Conservation (phyloP, 2,329 filamentous ascomycete species). For the Neurospora crassa region DNA sequence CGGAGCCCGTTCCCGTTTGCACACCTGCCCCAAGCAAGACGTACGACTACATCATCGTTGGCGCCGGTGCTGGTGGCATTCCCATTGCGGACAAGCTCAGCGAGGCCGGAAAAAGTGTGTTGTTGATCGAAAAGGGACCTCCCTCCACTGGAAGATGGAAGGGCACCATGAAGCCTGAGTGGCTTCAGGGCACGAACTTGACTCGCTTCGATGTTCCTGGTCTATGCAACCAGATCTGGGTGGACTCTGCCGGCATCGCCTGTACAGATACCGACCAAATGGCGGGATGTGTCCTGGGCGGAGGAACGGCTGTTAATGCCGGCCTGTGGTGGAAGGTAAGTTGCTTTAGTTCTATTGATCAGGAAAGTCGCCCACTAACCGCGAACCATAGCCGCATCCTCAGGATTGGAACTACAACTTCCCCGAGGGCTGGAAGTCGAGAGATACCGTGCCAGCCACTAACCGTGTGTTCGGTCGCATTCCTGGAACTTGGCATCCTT, state of each 20-base stretch:
- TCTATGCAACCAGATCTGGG: slow-evolving; percentile 62
- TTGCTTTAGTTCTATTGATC: background rate
- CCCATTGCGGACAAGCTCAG: slow-evolving; percentile 53
- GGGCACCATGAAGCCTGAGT: slow-evolving; percentile 49
- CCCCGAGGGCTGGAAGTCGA: slow-evolving; percentile 59
- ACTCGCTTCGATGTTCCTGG: slow-evolving; percentile 65
- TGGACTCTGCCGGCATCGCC: slow-evolving; percentile 51
- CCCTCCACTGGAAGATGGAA: slow-evolving; percentile 56
- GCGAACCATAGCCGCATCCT: slow-evolving; percentile 37
- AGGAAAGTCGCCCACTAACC: slow-evolving; percentile 9
- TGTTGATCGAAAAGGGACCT: slow-evolving; percentile 53
- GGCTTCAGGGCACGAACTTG: slow-evolving; percentile 51
- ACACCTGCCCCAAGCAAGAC: slow-evolving; percentile 18
- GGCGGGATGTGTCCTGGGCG: slow-evolving; percentile 62
- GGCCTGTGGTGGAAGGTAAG: slow-evolving; percentile 56
- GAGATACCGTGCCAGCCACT: slow-evolving; percentile 50
- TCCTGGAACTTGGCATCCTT: slow-evolving; percentile 57
- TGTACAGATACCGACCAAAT: slow-evolving; percentile 64
- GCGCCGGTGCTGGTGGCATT: slow-evolving; percentile 53
- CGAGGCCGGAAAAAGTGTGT: slow-evolving; percentile 53
- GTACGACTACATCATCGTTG: slow-evolving; percentile 56
- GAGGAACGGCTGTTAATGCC: slow-evolving; percentile 57
- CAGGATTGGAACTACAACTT: slow-evolving; percentile 65
- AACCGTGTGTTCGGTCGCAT: slow-evolving; percentile 59
- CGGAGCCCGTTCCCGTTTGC: slow-evolving; percentile 8